Evolutionary conservation across 208 protist species (phyloP), one percentile per base, ranked within the genome.

Genomic region (Wallacemonas rigidus): DNA sequence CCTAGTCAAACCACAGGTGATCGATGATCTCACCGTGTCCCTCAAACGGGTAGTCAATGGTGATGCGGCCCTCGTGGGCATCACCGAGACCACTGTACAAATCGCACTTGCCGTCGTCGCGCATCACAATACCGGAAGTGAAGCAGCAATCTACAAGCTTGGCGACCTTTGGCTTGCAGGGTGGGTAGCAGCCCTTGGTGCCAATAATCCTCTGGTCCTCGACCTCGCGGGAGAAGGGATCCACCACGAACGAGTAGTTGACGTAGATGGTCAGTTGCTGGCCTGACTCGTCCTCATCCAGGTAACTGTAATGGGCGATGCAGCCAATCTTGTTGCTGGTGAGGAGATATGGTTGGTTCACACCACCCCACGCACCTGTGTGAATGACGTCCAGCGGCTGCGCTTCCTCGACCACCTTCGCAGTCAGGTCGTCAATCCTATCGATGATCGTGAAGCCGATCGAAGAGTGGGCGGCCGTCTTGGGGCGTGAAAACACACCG

Each of bases 231-330:
- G 77, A 79, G 36, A 55, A 43, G 15, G 77, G 77, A 40, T 82
- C 70, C 44, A 77, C 63, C 38, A 86, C 76, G 43, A 82, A 82
- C 5, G 77, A 72, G 36, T 77, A 80, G 69, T 80, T 82, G 56
- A 74, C 65, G 71, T 79, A 86, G 26, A 82, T 71, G 5, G 63
- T 71, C 8, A 75, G 36, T 53, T 74, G 68, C 40, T 65, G 61
- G 17, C 69, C 72, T 2, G 58, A 50, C 48, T 71, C 74, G 48
- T 72, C 53, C 35, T 72, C 38, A 51, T 71, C 65, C 39, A 80
- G 53, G 71, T 88, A 90, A 64, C 85, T 87, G 82, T 90, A 87
- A 71, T 90, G 85, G 17, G 85, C 82, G 44, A 90, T 86, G 77
- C 85, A 90, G 58, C 85, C 85, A 8, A 90, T 55, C 73, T 87